Conservation (phyloP, 352 stramenopile species). For the Globisporangium spinosum region DNA sequence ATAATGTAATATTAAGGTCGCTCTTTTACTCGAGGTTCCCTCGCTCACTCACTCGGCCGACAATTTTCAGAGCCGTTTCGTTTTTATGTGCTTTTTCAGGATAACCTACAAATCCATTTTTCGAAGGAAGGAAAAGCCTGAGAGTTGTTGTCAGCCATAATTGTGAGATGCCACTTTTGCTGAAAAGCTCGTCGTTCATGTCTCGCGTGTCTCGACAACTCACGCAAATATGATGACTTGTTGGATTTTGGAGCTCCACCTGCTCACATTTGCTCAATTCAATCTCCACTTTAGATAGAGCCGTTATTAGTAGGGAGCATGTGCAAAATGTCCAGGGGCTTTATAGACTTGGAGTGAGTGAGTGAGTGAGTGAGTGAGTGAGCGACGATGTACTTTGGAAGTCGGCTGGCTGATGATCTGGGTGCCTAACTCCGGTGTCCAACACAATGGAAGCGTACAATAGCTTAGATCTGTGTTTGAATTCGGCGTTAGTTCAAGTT, state of each 20-base stretch:
- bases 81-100: conserved; percentile 12
- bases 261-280: not conserved
- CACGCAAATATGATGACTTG: conserved; percentile 6
- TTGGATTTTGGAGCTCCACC: not conserved
- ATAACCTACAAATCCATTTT: conserved; percentile 11
- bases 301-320: not conserved
- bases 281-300: not conserved
- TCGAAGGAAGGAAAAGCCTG: not conserved
- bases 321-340: not conserved
- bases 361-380: too few relatives aligned
- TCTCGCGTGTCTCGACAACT: conserved; percentile 3
- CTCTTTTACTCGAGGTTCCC: not conserved
- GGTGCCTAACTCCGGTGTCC: not conserved
- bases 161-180: conserved; percentile 8
- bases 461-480: not conserved
- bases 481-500: not conserved
- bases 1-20: not conserved
- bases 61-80: not conserved
- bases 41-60: not conserved
- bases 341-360: not conserved
- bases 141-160: conserved; percentile 5
- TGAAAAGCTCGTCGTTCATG: conserved; percentile 10
- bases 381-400: not conserved
- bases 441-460: not conserved
- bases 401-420: not conserved